Conservation (phyloP, 345 rosid genomes). For the Rhizophora apiculata region DNA sequence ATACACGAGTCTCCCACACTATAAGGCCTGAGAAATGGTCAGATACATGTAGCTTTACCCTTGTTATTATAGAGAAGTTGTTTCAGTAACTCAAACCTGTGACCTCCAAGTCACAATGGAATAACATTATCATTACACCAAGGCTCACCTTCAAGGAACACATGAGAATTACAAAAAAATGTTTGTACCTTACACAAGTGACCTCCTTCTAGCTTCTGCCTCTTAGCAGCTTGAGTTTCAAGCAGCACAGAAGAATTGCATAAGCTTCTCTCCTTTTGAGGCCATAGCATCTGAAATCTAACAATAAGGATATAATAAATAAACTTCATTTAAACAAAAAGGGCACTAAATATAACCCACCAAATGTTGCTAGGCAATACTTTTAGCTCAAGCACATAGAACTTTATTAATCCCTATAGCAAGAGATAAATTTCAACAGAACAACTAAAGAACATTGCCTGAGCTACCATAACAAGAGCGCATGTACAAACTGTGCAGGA, state of each 20-base stretch:
- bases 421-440: neutral
- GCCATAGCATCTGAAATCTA: constrained; percentile 48
- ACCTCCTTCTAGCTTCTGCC: constrained; percentile 95
- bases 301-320: constrained; percentile 3
- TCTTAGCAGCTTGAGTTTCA: constrained; percentile 87
- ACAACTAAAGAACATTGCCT: neutral
- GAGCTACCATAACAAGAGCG: too few species aligned
- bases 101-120: too few species aligned
- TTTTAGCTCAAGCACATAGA: neutral
- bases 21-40: too few species aligned
- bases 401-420: neutral
- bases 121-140: too few species aligned
- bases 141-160: neutral
- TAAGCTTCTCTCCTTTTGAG: constrained; percentile 41
- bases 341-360: neutral
- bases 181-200: constrained; percentile 57
- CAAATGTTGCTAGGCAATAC: neutral
- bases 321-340: constrained; percentile 3
- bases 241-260: constrained; percentile 44
- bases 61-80: too few species aligned
- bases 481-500: too few species aligned
- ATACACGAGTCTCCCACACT: too few species aligned
- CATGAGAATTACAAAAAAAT: neutral
- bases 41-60: too few species aligned
- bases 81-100: too few species aligned